Percentiles rank a stretch among this genome's conserved stretches.
These are phyloP conservation scores for Ogataea methanolica DNA, from an alignment of 805 yeast genomes.

Conservation along the genomic window DNA sequence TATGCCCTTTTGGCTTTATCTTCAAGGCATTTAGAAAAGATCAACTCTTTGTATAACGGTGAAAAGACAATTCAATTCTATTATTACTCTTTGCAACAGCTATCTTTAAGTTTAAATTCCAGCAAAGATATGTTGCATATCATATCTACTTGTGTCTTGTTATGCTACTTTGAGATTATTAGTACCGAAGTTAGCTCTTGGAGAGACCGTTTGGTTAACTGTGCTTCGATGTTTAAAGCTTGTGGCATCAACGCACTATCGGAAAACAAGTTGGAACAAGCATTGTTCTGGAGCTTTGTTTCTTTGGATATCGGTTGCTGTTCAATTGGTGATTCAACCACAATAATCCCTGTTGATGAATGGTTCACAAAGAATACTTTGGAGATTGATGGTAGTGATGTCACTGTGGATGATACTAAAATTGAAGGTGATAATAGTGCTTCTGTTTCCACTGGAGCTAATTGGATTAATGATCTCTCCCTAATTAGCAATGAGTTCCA, in stretches of 20 bases:
- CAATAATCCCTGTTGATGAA: slow-evolving; percentile 9
- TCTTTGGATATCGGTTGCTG: slow-evolving; percentile 34
- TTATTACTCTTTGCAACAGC: slow-evolving; percentile 25
- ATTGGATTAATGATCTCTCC: slow-evolving; percentile 3
- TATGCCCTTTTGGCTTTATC: slow-evolving; percentile 27
- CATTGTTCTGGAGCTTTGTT: slow-evolving; percentile 41
- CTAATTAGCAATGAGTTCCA: slow-evolving; percentile 9
- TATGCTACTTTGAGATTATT: slow-evolving; percentile 41
- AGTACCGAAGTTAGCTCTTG: slow-evolving; percentile 34
- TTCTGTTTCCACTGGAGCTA: background rate
- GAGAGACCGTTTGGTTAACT: slow-evolving; percentile 37
- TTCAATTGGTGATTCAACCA: slow-evolving; percentile 27
- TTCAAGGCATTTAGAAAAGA: slow-evolving; percentile 25
- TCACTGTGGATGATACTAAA: background rate
- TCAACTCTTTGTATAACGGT: slow-evolving; percentile 14
- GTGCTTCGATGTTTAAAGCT: slow-evolving; percentile 34
- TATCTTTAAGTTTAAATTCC: slow-evolving; percentile 32
- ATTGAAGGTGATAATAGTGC: no score
- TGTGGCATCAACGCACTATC: slow-evolving; percentile 35
- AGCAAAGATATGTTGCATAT: slow-evolving; percentile 25
- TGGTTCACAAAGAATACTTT: slow-evolving; percentile 7
- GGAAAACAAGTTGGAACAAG: slow-evolving; percentile 30
- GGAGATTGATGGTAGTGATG: background rate
- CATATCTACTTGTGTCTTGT: slow-evolving; percentile 35
- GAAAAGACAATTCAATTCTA: slow-evolving; percentile 27